Evolutionary conservation across 345 rosid species (phyloP), one percentile per base, ranked within the genome.

Genomic region (Salix dunnii): DNA sequence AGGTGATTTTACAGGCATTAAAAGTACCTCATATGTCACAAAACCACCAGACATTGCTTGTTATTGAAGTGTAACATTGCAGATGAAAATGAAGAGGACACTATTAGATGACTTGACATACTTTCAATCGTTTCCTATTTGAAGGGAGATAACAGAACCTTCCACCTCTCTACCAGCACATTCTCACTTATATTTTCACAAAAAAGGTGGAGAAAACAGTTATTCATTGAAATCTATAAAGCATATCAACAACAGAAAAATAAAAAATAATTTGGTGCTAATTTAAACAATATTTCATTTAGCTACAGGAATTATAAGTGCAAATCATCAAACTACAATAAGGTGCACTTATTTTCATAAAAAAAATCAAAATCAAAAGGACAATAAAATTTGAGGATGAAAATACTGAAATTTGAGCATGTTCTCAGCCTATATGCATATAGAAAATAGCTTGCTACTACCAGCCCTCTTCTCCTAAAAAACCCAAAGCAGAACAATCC

Each of bases 11-110:
- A 35, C 21, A 8, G 13, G 12, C 53, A 71, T 65, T 43, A 74
- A 68, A 76, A 72, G 69, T 79, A 93, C 98, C 99, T 95, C 97
- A 73, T 89, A 90, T 71, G 96, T 81, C 78, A 86, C 86, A 1
- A 87, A 61, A 38, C 90, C 90, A 80, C 87, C 84, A 64, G 92
- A 48, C 79, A 76, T 76, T 60, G 90, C 79, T 25, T 90, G 88
- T 76, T 90, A 91, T 71, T 87, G 87, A 67, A 95, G 90, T 27
- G 91, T 90, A 66, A 88, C 94, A 74, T 84, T 86, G 85, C 85
- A 79, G 70, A 96, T 83, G 86, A 83, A 71, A 18, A 53, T 65
- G 38, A 64, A 64, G 63, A 14, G 28, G 17, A 16, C 5, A 14
- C 12, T 30, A 28, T 78, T n/a, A 74, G 28, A 73, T 42, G 10